A percentile compares a stretch with the other conserved stretches of the same genome.
Conservation (phyloP, 148 eudicot genomes). For the Cornus suecica region DNA sequence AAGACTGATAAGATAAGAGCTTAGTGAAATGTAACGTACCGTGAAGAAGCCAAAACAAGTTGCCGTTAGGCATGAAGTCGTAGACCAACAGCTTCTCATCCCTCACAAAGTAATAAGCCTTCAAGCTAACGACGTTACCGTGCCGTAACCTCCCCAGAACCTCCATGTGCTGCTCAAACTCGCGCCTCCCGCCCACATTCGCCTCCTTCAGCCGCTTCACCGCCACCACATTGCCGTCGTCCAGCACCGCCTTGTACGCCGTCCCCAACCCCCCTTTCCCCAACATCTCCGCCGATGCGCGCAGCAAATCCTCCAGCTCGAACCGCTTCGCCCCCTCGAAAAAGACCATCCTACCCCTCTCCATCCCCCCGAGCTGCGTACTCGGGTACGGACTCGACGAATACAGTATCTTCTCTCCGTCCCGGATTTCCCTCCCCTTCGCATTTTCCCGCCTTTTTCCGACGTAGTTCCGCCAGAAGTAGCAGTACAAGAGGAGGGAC, state of each 20-base stretch:
- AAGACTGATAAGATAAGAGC: too few relatives aligned
- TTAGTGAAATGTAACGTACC: conserved; percentile 33
- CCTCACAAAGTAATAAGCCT: conserved; percentile 77
- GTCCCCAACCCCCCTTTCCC: conserved; percentile 93
- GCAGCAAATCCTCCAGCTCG: conserved; percentile 81
- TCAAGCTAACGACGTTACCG: conserved; percentile 55
- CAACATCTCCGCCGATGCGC: conserved; percentile 92
- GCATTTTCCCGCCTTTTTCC: background rate
- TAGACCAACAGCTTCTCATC: conserved; percentile 87
- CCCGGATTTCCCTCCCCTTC: conserved; percentile 20
- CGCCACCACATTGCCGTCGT: conserved; percentile 77
- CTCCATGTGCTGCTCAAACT: conserved; percentile 85
- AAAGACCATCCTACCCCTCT: conserved; percentile 76
- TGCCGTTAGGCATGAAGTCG: conserved; percentile 83
- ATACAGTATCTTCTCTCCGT: conserved; percentile 67
- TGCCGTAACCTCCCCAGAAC: conserved; percentile 69
- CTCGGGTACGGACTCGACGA: conserved; percentile 63
- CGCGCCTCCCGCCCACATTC: conserved; percentile 35
- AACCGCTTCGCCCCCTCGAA: conserved; percentile 69
- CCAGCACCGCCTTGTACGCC: conserved; percentile 83
- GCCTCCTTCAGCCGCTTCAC: conserved; percentile 82
- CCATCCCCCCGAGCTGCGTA: conserved; percentile 29
- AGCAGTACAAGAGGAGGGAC: conserved; percentile 50
- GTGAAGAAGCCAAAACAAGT: conserved; percentile 86
- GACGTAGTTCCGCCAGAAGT: conserved; percentile 40